Evolutionary conservation across 768 basidiomycete species (phyloP), one percentile per base, ranked within the genome.

Genomic region (Thelephora ganbajun): DNA sequence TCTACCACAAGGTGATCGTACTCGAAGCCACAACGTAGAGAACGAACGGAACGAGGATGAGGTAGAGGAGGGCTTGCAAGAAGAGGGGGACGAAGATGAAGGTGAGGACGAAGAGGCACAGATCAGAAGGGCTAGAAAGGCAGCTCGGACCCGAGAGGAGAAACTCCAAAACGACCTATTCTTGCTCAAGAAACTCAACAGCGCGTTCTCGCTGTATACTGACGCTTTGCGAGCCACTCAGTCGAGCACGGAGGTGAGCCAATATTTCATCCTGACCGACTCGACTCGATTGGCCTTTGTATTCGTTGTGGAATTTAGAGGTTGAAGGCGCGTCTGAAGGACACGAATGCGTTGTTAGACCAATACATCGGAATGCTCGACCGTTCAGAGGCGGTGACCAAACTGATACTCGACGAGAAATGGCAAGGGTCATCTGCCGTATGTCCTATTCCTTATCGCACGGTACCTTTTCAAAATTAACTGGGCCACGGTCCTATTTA

Each of bases 361-460:
- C 83, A 78, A 69, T 89, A 89, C 57, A 73, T 83, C 37, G 65
- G 63, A 36, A 75, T 85, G 43, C 66, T 89, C 16, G 72, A 75
- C 5, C 79, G 76, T 59, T 83, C 84, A 2, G 85, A 87, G 60
- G 71, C 76, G 12, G 70, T 76, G 51, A 66, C 83, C 2, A 73
- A 73, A 26, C 61, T 88, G 49, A 76, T 89, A 14, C 78, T 87
- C 51, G 85, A 89, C 58, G 80, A 85, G 51, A 65, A 74, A 49
- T 89, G 83, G 83, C 65, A 73, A 47, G 86, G 86, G 2, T 82
- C 78, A 35, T 80, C 83, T 51, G 75, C 69, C 39, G 86, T 85
- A 57, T 65, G 77, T 66, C 18, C 19, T 33, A 13, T 44, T 5
- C 22, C 33, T 22, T 18, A 33, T 34, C 16, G 2, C 22, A 7